A percentile compares a stretch with the other conserved stretches of the same genome.
Evolutionary conservation across 345 rosid genomes (phyloP).

Genomic region (Populus alba): DNA sequence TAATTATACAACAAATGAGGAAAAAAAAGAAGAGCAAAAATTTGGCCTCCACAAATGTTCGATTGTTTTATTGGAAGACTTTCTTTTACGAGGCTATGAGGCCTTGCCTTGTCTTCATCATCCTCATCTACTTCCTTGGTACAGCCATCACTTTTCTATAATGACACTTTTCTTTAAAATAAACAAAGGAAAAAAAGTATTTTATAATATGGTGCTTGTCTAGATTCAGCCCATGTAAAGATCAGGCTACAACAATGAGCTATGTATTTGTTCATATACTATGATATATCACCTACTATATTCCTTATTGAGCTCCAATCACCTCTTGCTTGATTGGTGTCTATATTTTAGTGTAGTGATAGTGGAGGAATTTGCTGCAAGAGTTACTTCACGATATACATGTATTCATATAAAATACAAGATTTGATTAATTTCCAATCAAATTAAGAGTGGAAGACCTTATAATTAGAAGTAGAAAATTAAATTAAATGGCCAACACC

Average conservation of each 20-base stretch:
- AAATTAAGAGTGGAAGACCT: not conserved
- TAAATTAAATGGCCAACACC: not conserved
- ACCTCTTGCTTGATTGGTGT: not conserved
- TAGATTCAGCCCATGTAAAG: not conserved
- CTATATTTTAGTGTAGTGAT: not conserved
- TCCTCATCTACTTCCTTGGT: not conserved
- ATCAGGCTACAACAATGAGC: not conserved
- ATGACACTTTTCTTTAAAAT: not conserved
- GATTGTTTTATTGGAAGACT: not conserved
- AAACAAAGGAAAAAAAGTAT: not conserved
- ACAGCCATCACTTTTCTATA: not conserved
- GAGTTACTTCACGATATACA: not conserved
- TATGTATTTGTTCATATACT: not conserved
- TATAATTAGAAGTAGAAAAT: no score
- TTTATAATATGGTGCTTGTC: not conserved
- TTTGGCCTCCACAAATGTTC: not conserved
- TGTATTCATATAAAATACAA: no score
- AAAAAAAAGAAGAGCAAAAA: slow-evolving; percentile 6
- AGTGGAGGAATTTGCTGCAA: not conserved
- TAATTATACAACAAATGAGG: not conserved
- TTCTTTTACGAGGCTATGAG: not conserved
- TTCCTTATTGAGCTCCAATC: not conserved
- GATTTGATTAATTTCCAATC: not conserved
- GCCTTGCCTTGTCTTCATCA: not conserved
- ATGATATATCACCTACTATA: not conserved